phyloP scores from a whole-genome alignment of 768 basidiomycete species.

The Amanita pallidorosea region DNA sequence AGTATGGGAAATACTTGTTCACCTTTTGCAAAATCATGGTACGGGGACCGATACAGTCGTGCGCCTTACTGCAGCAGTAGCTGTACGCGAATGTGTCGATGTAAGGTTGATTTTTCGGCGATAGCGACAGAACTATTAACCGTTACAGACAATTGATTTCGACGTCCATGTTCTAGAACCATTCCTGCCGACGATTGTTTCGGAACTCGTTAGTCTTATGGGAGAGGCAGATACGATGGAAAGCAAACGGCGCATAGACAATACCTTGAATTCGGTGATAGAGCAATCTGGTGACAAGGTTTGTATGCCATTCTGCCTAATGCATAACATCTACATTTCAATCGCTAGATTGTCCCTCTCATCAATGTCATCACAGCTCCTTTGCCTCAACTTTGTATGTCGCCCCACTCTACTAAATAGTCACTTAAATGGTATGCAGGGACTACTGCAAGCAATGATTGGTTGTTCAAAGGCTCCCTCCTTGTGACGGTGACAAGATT shows the following conservation, averaged over 20 bases:
- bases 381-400: conserved; percentile 63
- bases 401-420: not conserved
- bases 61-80: conserved; percentile 72
- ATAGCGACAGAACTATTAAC: conserved; percentile 6
- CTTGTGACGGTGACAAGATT: conserved; percentile 62
- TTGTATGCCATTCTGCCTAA: conserved; percentile 6
- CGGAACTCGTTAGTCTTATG: conserved; percentile 60
- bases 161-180: conserved; percentile 55
- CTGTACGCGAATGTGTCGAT: conserved; percentile 75
- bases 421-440: conserved; percentile 29
- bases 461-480: conserved; percentile 60
- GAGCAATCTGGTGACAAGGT: conserved; percentile 38
- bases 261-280: conserved; percentile 60
- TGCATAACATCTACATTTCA: not conserved
- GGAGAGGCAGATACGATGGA: conserved; percentile 68
- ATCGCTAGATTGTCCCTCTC: conserved; percentile 54
- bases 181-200: conserved; percentile 47
- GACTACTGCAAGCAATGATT: conserved; percentile 56
- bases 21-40: conserved; percentile 61
- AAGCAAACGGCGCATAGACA: conserved; percentile 64
- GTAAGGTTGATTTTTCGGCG: conserved; percentile 32
- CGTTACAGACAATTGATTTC: conserved; percentile 50
- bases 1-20: conserved; percentile 75
- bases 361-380: conserved; percentile 49
- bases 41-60: conserved; percentile 76